Evolutionary conservation across 768 basidiomycete species (phyloP), one percentile per base, ranked within the genome.

Genomic region (Tricholomella constricta): DNA sequence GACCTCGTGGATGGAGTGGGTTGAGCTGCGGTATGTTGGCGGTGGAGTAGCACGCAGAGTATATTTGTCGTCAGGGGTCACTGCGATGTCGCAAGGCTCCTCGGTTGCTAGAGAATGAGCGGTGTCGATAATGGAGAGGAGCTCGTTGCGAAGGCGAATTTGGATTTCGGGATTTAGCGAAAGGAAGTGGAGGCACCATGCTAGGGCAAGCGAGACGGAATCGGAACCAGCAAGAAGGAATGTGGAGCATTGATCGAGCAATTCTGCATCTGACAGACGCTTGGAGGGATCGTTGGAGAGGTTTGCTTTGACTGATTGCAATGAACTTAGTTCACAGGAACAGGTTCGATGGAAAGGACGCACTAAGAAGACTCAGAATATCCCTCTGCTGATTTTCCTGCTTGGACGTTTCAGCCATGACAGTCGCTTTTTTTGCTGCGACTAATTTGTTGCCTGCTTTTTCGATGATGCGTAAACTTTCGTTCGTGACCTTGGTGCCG

Each of bases 221-320:
- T 86, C 84, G 22, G 85, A 81, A 11, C 86, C 86, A 2, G 79
- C 83, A 36, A 85, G 79, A 51, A 87, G 72, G 65, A 87, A 80
- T 26, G 84, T 83, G n/a, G 79, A 78, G 58, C 85, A 79, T 64
- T 85, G 83, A 55, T 82, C 80, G 7, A 84, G 69, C n/a, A 86
- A 69, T 44, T 85, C 84, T 25, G 75, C 63, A 55, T 88, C 86
- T n/a, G 81, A 75, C 44, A 88, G 65, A 14, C 76, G 72, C 55
- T 73, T 71, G 6, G 73, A 69, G 4, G 72, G 58, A 49, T 78
- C 74, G 19, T 68, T 69, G 9, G 77, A 75, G 11, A 83, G 70
- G 65, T 86, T 86, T 12, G 84, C 79, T 65, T 81, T 80, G 57
- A 88, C 86, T 88, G 56, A 1, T 25, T 23, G 44, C 31, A 36